A percentile compares a stretch with the other conserved stretches of the same genome.
Evolutionary conservation across 2,329 filamentous ascomycete species (phyloP).

Genomic region (Ophiostoma tasmaniense): DNA sequence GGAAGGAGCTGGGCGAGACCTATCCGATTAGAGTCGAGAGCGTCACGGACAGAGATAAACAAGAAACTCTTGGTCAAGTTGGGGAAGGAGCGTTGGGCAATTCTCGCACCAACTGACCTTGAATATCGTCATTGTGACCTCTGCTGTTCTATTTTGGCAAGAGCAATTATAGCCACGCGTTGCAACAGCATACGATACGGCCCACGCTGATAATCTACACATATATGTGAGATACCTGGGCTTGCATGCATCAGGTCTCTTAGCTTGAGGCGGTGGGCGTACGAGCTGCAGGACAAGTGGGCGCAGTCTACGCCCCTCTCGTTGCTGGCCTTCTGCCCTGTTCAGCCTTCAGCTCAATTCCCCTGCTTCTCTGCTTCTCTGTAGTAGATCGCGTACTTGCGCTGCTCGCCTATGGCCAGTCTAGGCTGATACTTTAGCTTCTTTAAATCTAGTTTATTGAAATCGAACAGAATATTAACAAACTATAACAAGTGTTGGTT

Average conservation of each 20-base stretch:
- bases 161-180: neutral
- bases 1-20: neutral
- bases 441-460: neutral
- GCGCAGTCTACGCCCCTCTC: slow-evolving; percentile 1
- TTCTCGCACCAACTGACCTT: neutral
- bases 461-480: neutral
- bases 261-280: slow-evolving; percentile 2
- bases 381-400: neutral
- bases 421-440: neutral
- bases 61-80: neutral
- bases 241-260: neutral
- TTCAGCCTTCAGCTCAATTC: neutral
- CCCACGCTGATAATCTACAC: neutral
- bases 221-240: neutral
- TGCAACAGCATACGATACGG: neutral
- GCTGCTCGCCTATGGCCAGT: neutral
- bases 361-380: neutral
- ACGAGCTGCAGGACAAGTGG: neutral
- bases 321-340: neutral
- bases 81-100: neutral
- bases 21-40: neutral
- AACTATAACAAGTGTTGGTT: neutral
- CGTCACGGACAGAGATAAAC: neutral
- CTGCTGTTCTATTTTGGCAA: neutral
- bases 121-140: neutral